These are phyloP conservation scores for Takashimella koratensis DNA, from an alignment of 1,284 basidiomycete genomes.

Conservation along the genomic window DNA sequence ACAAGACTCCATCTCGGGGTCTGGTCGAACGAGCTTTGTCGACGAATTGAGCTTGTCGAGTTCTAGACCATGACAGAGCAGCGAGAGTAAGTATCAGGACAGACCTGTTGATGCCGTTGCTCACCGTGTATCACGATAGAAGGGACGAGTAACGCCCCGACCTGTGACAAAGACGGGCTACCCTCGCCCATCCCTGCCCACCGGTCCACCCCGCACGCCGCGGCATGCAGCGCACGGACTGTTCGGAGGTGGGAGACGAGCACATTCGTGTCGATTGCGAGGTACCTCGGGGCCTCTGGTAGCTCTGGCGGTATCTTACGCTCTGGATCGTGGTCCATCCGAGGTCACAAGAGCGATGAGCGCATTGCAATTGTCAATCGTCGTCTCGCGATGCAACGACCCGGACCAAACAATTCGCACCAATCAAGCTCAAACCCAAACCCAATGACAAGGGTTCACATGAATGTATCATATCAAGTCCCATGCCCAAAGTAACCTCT, in stretches of 20 bases:
- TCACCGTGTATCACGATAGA: conserved; percentile 1
- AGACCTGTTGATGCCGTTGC: background rate
- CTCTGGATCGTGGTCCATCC: too few species aligned
- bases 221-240: conserved; percentile 4
- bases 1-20: background rate
- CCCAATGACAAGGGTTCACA: too few species aligned
- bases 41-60: conserved; percentile 12
- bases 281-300: background rate
- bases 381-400: too few species aligned
- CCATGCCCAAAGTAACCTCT: too few species aligned
- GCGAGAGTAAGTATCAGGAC: background rate
- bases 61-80: conserved; percentile 1
- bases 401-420: too few species aligned
- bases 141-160: conserved; percentile 6
- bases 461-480: too few species aligned
- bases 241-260: conserved; percentile 3
- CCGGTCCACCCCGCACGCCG: background rate
- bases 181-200: background rate
- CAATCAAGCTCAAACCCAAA: too few species aligned
- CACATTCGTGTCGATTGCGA: conserved; percentile 13
- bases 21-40: background rate
- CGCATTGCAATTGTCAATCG: too few species aligned
- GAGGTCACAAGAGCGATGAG: too few species aligned
- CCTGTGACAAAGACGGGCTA: background rate
- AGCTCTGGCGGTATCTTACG: background rate